Conservation (phyloP, 2,329 filamentous ascomycete species). For the Alternaria burnsii region DNA sequence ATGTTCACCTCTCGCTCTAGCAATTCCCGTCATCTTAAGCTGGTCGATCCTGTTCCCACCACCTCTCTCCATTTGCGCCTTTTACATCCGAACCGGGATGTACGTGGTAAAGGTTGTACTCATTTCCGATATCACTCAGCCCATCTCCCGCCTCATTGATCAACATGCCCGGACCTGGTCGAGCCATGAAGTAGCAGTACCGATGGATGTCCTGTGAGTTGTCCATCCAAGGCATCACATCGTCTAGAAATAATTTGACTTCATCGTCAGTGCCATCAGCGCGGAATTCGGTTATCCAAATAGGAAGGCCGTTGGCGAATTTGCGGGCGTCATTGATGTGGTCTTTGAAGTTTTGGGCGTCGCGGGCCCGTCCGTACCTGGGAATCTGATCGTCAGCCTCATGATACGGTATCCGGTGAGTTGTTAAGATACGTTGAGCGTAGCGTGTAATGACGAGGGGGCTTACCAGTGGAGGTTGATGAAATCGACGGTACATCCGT, state of each 20-base stretch:
- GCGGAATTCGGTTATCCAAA: conserved; percentile 50
- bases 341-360: conserved; percentile 42
- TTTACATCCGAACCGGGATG: not conserved
- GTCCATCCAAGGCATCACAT: conserved; percentile 47
- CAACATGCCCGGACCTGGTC: conserved; percentile 20
- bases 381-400: not conserved
- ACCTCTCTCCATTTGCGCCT: not conserved
- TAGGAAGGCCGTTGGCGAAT: conserved; percentile 61
- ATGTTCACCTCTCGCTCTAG: not conserved
- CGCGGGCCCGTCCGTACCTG: conserved; percentile 32
- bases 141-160: conserved; percentile 25
- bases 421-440: not conserved
- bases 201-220: conserved; percentile 34
- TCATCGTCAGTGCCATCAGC: conserved; percentile 29
- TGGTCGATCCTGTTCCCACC: not conserved
- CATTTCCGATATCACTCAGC: conserved; percentile 24
- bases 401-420: not conserved
- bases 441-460: no score
- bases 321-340: conserved; percentile 42
- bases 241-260: conserved; percentile 32
- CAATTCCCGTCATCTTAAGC: not conserved
- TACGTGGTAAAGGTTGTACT: conserved; percentile 18
- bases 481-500: conserved; percentile 46
- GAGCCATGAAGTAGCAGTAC: conserved; percentile 43
- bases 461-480: conserved; percentile 45